A percentile compares a stretch with the other conserved stretches of the same genome.
These are phyloP conservation scores for Picea glauca DNA, from an alignment of 75 land plant species.

Conservation along the genomic window DNA sequence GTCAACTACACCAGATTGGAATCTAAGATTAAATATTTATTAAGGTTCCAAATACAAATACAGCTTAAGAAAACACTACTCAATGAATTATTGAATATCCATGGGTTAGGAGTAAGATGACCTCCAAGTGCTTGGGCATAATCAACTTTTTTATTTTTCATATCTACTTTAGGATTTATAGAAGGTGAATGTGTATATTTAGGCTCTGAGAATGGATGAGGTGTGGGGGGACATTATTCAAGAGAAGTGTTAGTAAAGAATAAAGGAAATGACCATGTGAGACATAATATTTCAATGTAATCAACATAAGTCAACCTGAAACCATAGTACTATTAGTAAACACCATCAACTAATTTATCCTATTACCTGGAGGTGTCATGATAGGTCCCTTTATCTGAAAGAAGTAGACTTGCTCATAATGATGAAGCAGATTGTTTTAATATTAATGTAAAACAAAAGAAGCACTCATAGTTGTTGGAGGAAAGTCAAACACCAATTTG, in stretches of 20 bases:
- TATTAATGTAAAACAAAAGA: slow-evolving; percentile 26
- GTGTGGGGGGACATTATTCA: slow-evolving; percentile 7
- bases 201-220: background rate
- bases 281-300: background rate
- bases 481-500: slow-evolving; percentile 23
- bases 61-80: background rate
- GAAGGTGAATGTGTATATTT: slow-evolving; percentile 3
- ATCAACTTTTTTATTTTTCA: slow-evolving; percentile 9
- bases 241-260: slow-evolving; percentile 7
- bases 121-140: slow-evolving; percentile 9
- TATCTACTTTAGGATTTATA: background rate
- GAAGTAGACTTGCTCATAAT: slow-evolving; percentile 35
- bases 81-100: background rate
- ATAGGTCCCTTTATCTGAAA: slow-evolving; percentile 13
- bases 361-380: slow-evolving; percentile 12
- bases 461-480: slow-evolving; percentile 28
- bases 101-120: background rate
- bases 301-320: background rate
- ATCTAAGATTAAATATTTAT: slow-evolving; percentile 16
- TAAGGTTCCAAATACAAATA: background rate
- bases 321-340: background rate
- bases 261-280: background rate
- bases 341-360: background rate
- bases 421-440: slow-evolving; percentile 22
- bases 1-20: slow-evolving; percentile 9